Base-by-base conservation (phyloP, 345 rosid species). In the Abelmoschus esculentus region DNA sequence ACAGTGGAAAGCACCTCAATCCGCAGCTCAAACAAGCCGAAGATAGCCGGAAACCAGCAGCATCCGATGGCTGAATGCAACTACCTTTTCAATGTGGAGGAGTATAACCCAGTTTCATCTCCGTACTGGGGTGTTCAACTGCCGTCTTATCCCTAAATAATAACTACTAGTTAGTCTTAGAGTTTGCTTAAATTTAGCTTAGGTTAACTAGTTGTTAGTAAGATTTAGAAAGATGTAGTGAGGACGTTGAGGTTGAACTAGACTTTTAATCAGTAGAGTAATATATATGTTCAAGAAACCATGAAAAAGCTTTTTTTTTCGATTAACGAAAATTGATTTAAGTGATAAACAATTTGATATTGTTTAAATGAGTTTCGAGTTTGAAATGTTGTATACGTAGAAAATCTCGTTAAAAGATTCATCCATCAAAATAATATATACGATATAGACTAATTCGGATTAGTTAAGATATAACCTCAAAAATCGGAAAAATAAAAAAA, bases 1-100 rank as follows among this genome's bases (percentile, higher is more conserved):
- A 89, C 90, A 0, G 88, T 80, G 28, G 91, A 84, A 53, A 87
- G 89, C 83, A 80, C 85, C 47, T 82, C 86, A 1, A 68, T 77
- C 32, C 59, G 80, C 5, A 68, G 80, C 83, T 73, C 79, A 0
- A 59, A 63, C 57, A 66, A 68, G 61, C 58, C 52, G 6, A 29
- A 65, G 61, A 70, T 68, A 11, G 15, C 3, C 3, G 28, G 46
- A 22, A 29, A 32, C 28, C 69, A 62, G n/a, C 69, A 59, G 2
- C 77, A 55, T 15, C 84, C 71, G 60, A 70, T 77, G 1, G 73
- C 69, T 8, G 83, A 79, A 61, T 65, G 83, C 77, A 81, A 71
- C 74, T 80, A 80, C 67, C 67, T 72, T 36, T 77, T 81, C 71
- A 77, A 69, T 13, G 76, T 70, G 17, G 86, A 80, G 6, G 85